Percentiles rank a stretch among this genome's conserved stretches.
phyloP scores from a whole-genome alignment of 176 grass and related monocot species.

The Eleusine coracana region DNA sequence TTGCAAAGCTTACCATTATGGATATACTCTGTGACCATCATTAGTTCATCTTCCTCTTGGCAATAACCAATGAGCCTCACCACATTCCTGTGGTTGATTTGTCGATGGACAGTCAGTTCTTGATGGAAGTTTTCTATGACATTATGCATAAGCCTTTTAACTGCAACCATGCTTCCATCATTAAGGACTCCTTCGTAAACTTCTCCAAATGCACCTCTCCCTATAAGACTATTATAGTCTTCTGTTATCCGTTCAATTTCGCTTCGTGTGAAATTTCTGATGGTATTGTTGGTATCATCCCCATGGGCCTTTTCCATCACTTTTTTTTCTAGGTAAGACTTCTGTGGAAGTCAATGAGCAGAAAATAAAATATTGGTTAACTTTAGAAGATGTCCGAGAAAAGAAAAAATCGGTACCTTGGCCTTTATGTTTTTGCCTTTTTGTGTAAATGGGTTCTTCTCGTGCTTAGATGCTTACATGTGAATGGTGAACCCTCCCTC shows the following conservation, averaged over 20 bases:
- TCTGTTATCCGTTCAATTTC: background rate
- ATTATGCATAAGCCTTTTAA: background rate
- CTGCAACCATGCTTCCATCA: background rate
- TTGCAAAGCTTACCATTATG: background rate
- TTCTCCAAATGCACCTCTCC: constrained; percentile 12
- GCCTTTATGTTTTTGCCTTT: too few relatives aligned
- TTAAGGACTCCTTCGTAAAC: background rate
- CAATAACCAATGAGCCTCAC: background rate
- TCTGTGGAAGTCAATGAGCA: too few relatives aligned
- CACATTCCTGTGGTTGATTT: constrained; percentile 29
- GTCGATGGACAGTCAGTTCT: background rate
- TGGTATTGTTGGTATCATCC: too few relatives aligned
- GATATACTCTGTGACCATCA: background rate
- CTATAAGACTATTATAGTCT: background rate
- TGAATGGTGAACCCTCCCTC: too few relatives aligned
- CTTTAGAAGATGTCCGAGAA: too few relatives aligned
- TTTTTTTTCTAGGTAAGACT: too few relatives aligned
- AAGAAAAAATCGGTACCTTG: too few relatives aligned
- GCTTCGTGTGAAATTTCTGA: too few relatives aligned
- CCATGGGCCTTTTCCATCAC: too few relatives aligned
- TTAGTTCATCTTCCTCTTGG: background rate
- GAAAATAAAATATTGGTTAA: too few relatives aligned
- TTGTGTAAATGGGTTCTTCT: too few relatives aligned
- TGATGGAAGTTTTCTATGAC: background rate
- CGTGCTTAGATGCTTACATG: too few relatives aligned